phyloP scores from a whole-genome alignment of 2,329 filamentous ascomycete species.

The Cucurbitaria berberidis region DNA sequence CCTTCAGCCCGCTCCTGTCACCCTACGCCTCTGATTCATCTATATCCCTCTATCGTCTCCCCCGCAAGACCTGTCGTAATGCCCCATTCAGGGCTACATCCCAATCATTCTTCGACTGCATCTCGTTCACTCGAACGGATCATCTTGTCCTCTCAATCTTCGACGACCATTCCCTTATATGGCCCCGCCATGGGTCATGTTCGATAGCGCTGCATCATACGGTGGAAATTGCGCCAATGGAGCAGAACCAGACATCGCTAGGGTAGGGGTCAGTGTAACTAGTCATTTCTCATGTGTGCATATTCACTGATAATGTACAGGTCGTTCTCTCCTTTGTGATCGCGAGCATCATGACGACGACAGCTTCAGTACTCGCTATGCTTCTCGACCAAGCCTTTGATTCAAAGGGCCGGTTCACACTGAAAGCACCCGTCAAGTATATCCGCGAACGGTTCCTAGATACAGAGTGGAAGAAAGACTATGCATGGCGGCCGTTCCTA shows the following conservation, averaged over 20 bases:
- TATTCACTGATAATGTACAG: slow-evolving; percentile 12
- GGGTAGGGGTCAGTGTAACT: slow-evolving; percentile 27
- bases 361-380: slow-evolving; percentile 40
- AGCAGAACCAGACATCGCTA: slow-evolving; percentile 40
- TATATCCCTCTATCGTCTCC: background rate
- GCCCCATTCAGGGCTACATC: background rate
- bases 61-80: background rate
- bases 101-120: background rate
- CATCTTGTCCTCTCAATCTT: background rate
- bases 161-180: slow-evolving; percentile 8
- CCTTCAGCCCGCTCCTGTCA: too few relatives aligned
- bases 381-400: slow-evolving; percentile 41
- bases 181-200: slow-evolving; percentile 38
- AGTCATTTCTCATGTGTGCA: background rate
- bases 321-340: slow-evolving; percentile 41
- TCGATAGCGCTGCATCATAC: slow-evolving; percentile 30
- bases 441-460: slow-evolving; percentile 31
- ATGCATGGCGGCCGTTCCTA: slow-evolving; percentile 39
- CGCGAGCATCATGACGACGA: slow-evolving; percentile 39
- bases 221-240: slow-evolving; percentile 28
- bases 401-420: slow-evolving; percentile 30
- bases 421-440: slow-evolving; percentile 27
- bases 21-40: background rate
- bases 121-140: background rate
- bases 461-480: slow-evolving; percentile 39